Conservation (phyloP, 2,329 filamentous ascomycete genomes). For the Arthrobotrys iridis region DNA sequence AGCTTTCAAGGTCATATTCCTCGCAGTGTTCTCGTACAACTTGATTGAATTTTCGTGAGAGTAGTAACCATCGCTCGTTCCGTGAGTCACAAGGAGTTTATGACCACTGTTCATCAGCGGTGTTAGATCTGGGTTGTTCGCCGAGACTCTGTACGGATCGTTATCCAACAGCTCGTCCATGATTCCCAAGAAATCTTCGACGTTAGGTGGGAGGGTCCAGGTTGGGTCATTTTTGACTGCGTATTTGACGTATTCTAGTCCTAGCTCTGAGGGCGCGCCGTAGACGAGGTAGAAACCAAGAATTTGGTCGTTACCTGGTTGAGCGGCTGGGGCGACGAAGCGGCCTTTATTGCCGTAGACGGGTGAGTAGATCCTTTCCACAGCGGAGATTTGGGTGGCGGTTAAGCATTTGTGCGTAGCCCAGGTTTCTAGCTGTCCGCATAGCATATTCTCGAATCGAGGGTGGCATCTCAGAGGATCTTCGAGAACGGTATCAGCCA, state of each 20-base stretch:
- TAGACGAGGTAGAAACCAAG: conserved; percentile 8
- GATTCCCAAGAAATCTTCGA: conserved; percentile 61
- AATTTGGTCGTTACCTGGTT: conserved; percentile 34
- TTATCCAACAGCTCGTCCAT: conserved; percentile 59
- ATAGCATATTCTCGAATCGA: conserved; percentile 60
- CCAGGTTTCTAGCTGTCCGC: conserved; percentile 45
- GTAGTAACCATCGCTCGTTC: conserved; percentile 55
- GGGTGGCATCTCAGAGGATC: conserved; percentile 61
- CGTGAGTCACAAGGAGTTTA: conserved; percentile 66
- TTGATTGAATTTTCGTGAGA: conserved; percentile 1
- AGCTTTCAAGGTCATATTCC: conserved; percentile 26
- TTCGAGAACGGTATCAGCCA: conserved; percentile 64
- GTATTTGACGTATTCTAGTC: conserved; percentile 63
- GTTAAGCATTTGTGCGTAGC: conserved; percentile 58
- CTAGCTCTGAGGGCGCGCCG: conserved; percentile 4
- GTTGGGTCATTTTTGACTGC: conserved; percentile 62
- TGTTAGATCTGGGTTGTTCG: conserved; percentile 62
- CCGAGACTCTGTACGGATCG: conserved; percentile 61
- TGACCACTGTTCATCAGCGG: conserved; percentile 62
- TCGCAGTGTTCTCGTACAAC: conserved; percentile 12
- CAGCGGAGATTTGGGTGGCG: conserved; percentile 58
- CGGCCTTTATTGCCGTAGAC: conserved; percentile 60
- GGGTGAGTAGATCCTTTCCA: conserved; percentile 59
- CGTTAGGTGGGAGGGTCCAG: conserved; percentile 61
- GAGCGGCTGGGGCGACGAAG: conserved; percentile 58